Evolutionary conservation across 23 red algal genomes (phyloP), one percentile per base, ranked within the genome.

Genomic region (Porphyridium purpureum): DNA sequence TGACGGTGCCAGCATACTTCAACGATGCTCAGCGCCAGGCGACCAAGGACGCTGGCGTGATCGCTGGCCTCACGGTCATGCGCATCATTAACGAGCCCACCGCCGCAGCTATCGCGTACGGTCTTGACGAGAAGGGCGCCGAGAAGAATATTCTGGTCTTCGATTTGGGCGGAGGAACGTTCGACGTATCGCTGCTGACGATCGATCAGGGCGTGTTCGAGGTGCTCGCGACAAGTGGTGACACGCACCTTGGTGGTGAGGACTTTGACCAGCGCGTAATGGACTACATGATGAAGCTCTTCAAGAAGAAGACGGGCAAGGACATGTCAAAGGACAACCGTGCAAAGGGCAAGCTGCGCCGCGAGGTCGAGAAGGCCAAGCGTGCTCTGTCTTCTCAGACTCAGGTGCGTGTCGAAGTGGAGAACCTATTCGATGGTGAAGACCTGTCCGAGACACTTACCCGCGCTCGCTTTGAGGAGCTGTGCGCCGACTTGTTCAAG

Each of bases 241-340:
- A 94, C 44, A 94, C 87, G 8, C 87, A 94, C 36, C 52, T 94
- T 5, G 87, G 87, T 26, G 87, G 87, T 57, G 87, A 94, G 54
- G 87, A 94, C 64, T 94, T 94, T 74, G 87, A 94, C 34, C 87
- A 94, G 59, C 54, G 87, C 20, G 69, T 94, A 24, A 84, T 94
- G 70, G 87, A 94, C 47, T 94, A 94, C 50, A 64, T 83, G 65
- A 80, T 94, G 48, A 94, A 94, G 74, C 62, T 82, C 7, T 94
- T 94, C 67, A 94, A 94, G 70, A 67, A 75, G 60, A 94, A 94
- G 74, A 71, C 83, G 64, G 58, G 48, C 53, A 73, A 70, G 60
- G 87, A 94, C 56, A 15, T 94, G 66, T 54, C 46, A 1, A 79
- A 65, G 34, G 87, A 94, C 57, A 94, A 78, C 35, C 77, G 80